A percentile compares a stretch with the other conserved stretches of the same genome.
Conservation (phyloP, 176 grass and related monocot species). For the Metroxylon sagu region DNA sequence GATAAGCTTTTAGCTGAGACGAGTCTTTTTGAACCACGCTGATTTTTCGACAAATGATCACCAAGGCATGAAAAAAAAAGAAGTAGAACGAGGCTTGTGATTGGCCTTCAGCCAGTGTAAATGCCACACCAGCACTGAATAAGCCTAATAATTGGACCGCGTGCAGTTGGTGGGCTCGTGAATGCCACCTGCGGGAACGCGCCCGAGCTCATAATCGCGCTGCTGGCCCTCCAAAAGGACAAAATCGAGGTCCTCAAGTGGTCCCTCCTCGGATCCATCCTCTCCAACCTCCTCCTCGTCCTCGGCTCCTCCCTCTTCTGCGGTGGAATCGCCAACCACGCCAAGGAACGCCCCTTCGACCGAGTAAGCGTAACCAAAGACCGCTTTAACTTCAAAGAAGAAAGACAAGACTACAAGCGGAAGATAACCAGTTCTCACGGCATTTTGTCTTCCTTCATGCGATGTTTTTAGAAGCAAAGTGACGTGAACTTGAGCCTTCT, state of each 20-base stretch:
- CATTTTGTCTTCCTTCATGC: conserved; percentile 14
- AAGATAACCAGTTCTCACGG: neutral
- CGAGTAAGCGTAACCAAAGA: neutral
- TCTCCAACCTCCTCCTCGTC: conserved; percentile 85
- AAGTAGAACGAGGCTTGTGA: no score
- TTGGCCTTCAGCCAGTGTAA: no score
- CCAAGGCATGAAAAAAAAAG: no score
- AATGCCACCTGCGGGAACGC: conserved; percentile 98
- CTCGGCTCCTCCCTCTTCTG: conserved; percentile 68
- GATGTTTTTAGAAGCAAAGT: conserved; percentile 27
- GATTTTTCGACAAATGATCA: no score
- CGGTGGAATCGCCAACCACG: conserved; percentile 47
- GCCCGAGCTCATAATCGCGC: conserved; percentile 81
- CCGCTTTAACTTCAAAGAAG: no score
- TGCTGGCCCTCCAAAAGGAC: conserved; percentile 68
- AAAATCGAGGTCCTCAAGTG: conserved; percentile 77
- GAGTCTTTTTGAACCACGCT: no score
- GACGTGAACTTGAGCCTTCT: conserved; percentile 66
- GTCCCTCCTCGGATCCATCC: conserved; percentile 74
- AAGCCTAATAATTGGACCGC: neutral
- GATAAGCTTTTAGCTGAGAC: no score
- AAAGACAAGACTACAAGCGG: no score
- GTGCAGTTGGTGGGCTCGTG: conserved; percentile 71
- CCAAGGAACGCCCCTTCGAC: conserved; percentile 13
- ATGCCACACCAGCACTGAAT: no score